Evolutionary conservation across 352 stramenopile genomes (phyloP).

Genomic region (Globisporangium perplexum): DNA sequence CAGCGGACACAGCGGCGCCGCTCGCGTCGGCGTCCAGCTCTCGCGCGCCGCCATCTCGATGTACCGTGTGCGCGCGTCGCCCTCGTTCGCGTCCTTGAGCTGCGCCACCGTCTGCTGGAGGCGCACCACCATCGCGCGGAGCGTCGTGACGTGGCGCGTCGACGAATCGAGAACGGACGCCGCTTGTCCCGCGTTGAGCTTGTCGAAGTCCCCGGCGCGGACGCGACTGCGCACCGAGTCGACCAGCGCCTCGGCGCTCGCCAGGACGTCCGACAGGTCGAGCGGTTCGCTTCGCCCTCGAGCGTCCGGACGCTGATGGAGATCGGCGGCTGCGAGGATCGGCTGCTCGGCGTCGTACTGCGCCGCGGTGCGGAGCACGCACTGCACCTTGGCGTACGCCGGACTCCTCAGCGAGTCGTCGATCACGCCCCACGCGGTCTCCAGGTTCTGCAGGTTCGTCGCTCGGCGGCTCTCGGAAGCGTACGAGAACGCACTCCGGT

Average conservation of each 20-base stretch:
- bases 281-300: conserved; percentile 12
- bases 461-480: conserved; percentile 16
- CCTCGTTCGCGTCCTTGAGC: conserved; percentile 31
- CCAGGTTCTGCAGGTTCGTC: conserved; percentile 18
- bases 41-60: conserved; percentile 21
- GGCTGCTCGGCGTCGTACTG: conserved; percentile 33
- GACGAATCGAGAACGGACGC: conserved; percentile 14
- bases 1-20: conserved; percentile 30
- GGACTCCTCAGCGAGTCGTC: conserved; percentile 12
- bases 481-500: conserved; percentile 29
- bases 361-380: conserved; percentile 22
- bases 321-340: conserved; percentile 18
- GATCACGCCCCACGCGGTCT: conserved; percentile 26
- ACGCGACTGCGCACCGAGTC: conserved; percentile 22
- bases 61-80: conserved; percentile 22
- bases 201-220: conserved; percentile 13
- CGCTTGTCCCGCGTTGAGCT: conserved; percentile 10
- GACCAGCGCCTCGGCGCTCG: conserved; percentile 28
- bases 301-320: conserved; percentile 16
- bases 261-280: conserved; percentile 27
- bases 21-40: conserved; percentile 8
- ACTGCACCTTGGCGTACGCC: conserved; percentile 19
- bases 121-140: conserved; percentile 27
- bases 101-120: conserved; percentile 24
- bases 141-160: conserved; percentile 20